Percentiles rank a stretch among this genome's conserved stretches.
Conservation (phyloP, 352 stramenopile genomes). For the Globisporangium splendens region DNA sequence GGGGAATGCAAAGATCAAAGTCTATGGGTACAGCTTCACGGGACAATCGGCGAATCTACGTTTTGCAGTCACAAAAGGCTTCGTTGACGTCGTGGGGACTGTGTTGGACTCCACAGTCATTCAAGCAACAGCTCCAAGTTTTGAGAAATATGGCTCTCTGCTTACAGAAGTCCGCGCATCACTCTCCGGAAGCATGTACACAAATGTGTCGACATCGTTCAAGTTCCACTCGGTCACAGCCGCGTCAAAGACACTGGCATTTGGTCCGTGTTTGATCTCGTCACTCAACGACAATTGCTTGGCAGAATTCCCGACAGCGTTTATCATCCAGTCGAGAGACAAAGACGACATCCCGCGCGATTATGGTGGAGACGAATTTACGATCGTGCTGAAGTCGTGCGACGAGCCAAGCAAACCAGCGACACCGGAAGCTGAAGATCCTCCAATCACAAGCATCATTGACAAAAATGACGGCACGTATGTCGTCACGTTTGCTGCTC, state of each 20-base stretch:
- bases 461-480: conserved; percentile 96
- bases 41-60: conserved; percentile 83
- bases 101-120: conserved; percentile 87
- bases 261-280: conserved; percentile 87
- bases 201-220: conserved; percentile 84
- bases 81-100: conserved; percentile 87
- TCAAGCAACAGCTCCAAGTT: conserved; percentile 90
- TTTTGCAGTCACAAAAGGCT: conserved; percentile 93
- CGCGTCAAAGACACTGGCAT: conserved; percentile 89
- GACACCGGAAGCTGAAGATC: conserved; percentile 19
- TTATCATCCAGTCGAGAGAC: conserved; percentile 92
- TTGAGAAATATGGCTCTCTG: conserved; percentile 92
- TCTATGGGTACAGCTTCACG: conserved; percentile 92
- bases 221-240: conserved; percentile 95
- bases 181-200: conserved; percentile 90
- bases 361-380: conserved; percentile 95
- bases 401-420: conserved; percentile 30
- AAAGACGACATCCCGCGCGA: conserved; percentile 86
- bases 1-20: conserved; percentile 85
- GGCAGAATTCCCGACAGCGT: conserved; percentile 74
- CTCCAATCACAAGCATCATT: conserved; percentile 35
- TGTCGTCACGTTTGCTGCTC: conserved; percentile 87
- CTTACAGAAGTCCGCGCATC: conserved; percentile 87
- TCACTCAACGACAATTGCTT: conserved; percentile 61
- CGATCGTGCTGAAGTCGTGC: conserved; percentile 52